Evolutionary conservation across 148 eudicot genomes (phyloP).

Genomic region (Spergularia bocconei): DNA sequence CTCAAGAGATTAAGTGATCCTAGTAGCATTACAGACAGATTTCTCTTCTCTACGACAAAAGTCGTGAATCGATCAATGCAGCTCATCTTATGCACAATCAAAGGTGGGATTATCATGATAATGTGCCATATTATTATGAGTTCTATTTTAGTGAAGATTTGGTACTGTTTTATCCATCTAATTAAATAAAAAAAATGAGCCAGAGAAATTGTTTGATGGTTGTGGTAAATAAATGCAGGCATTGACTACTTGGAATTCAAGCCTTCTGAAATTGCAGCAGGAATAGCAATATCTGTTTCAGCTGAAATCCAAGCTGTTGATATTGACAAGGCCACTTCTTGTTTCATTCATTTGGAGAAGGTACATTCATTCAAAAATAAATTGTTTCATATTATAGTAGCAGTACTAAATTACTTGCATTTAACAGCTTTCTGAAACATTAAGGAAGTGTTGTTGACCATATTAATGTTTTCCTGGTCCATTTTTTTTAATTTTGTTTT

Average conservation of each 20-base stretch:
- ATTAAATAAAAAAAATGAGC: not conserved
- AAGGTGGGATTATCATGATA: conserved; percentile 38
- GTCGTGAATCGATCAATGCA: conserved; percentile 51
- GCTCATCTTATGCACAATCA: conserved; percentile 52
- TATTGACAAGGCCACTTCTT: conserved; percentile 42
- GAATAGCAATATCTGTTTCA: conserved; percentile 54
- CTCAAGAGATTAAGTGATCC: conserved; percentile 28
- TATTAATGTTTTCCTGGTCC: not conserved
- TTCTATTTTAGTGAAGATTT: not conserved
- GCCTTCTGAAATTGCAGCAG: conserved; percentile 76
- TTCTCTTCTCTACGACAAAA: conserved; percentile 27
- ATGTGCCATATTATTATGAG: not conserved
- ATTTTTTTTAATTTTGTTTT: conserved; percentile 7
- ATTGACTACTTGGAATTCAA: conserved; percentile 77
- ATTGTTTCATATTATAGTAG: not conserved
- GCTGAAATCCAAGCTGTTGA: conserved; percentile 40
- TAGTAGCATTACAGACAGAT: conserved; percentile 24
- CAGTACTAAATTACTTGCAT: conserved; percentile 10
- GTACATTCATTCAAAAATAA: conserved; percentile 22
- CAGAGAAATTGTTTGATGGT: conserved; percentile 25
- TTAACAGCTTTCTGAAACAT: conserved; percentile 1
- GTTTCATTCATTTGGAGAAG: conserved; percentile 49
- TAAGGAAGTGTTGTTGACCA: not conserved
- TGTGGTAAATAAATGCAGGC: conserved; percentile 54
- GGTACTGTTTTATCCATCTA: conserved; percentile 14